Conservation (phyloP, 192 early-diverging fungal genomes). For the Backusella westeae region DNA sequence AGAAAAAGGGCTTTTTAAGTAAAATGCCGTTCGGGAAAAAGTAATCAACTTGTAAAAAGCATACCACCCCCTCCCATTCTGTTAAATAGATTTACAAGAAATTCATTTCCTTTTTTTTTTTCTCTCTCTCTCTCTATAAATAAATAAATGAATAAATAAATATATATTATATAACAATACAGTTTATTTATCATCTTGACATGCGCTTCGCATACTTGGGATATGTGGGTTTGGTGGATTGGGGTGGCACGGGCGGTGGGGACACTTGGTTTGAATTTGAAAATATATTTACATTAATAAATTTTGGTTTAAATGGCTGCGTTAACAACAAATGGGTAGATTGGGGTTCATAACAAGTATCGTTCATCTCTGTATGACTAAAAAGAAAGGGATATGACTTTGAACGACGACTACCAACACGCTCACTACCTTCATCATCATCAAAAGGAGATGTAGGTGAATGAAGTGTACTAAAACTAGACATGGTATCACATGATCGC, state of each 20-base stretch:
- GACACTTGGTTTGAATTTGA: not conserved
- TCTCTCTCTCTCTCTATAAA: not conserved
- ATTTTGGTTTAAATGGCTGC: not conserved
- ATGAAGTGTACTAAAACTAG: not conserved
- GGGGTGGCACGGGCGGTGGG: constrained; percentile 1
- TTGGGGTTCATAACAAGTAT: not conserved
- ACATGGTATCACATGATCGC: not conserved
- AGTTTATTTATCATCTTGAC: not conserved
- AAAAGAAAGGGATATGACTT: not conserved
- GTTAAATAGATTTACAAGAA: not conserved
- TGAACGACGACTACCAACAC: not conserved
- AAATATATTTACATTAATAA: not conserved
- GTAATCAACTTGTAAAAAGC: not conserved
- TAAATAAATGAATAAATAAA: not conserved
- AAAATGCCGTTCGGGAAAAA: constrained; percentile 2
- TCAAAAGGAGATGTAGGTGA: not conserved
- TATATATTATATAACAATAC: not conserved
- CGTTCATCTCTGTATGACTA: not conserved
- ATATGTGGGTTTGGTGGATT: not conserved
- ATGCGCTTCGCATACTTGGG: not conserved
- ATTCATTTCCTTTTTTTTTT: not conserved
- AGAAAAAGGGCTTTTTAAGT: constrained; percentile 5
- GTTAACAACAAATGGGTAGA: not conserved
- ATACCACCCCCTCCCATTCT: not conserved
- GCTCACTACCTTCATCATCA: not conserved